Conservation (phyloP, 345 rosid species). For the Aquilaria malaccensis region DNA sequence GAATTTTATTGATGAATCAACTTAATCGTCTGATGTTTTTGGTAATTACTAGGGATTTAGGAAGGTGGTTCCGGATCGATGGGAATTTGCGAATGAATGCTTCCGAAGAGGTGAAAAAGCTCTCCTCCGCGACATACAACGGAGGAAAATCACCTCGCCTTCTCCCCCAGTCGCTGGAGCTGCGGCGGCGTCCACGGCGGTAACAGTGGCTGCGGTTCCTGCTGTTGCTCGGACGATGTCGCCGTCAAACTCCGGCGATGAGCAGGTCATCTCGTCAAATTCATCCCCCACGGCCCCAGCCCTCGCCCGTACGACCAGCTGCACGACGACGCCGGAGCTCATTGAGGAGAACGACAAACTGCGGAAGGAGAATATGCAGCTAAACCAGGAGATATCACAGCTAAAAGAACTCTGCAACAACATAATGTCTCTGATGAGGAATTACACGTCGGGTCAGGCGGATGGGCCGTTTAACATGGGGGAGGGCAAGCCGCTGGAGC, state of each 20-base stretch:
- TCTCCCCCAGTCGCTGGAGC: conserved; percentile 13
- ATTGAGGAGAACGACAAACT: conserved; percentile 76
- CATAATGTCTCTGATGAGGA: conserved; percentile 54
- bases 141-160: conserved; percentile 56
- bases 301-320: conserved; percentile 41
- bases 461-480: conserved; percentile 10
- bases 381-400: conserved; percentile 63
- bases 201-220: conserved; percentile 24
- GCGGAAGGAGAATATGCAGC: conserved; percentile 56
- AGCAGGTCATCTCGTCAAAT: conserved; percentile 61
- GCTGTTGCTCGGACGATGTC: conserved; percentile 28
- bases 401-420: conserved; percentile 59
- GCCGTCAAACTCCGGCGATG: conserved; percentile 72
- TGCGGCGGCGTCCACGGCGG: conserved; percentile 16
- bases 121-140: conserved; percentile 77
- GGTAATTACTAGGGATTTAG: conserved; percentile 58
- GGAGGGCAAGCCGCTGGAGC: conserved; percentile 41
- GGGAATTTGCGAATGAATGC: conserved; percentile 89
- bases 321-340: conserved; percentile 67
- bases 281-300: conserved; percentile 50
- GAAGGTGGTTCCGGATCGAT: conserved; percentile 88
- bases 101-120: conserved; percentile 72
- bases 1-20: not conserved
- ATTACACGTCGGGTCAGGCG: conserved; percentile 42
- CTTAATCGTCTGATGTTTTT: not conserved